Evolutionary conservation across 768 basidiomycete genomes (phyloP).

Genomic region (Mrakia gelida): DNA sequence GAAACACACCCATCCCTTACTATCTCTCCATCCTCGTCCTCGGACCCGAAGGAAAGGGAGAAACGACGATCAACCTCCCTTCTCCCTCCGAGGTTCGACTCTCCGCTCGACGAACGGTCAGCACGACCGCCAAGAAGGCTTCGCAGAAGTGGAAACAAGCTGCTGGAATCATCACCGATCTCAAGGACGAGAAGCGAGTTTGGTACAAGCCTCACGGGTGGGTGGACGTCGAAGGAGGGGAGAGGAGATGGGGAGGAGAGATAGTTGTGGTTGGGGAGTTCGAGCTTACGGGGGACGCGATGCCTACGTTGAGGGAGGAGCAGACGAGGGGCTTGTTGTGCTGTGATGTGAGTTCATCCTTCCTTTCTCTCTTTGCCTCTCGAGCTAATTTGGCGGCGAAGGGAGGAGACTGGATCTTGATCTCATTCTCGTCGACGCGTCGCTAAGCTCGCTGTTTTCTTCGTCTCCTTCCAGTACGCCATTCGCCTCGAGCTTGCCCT

Average conservation of each 20-base stretch:
- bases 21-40: background rate
- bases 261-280: background rate
- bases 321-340: background rate
- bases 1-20: background rate
- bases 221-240: background rate
- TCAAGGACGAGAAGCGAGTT: background rate
- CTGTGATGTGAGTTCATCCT: background rate
- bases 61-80: background rate
- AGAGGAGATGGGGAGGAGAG: background rate
- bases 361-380: no score
- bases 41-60: background rate
- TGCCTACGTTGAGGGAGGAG: background rate
- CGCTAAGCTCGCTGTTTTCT: background rate
- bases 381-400: no score
- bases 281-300: background rate
- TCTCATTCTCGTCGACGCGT: background rate
- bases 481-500: background rate
- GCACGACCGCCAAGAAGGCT: background rate
- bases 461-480: background rate
- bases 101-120: background rate
- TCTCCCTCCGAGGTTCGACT: background rate
- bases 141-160: background rate
- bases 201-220: background rate
- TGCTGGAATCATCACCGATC: background rate
- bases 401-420: no score